These are phyloP conservation scores for Trichophyton rubrum DNA, from an alignment of 2,329 filamentous ascomycete species.

Conservation along the genomic window DNA sequence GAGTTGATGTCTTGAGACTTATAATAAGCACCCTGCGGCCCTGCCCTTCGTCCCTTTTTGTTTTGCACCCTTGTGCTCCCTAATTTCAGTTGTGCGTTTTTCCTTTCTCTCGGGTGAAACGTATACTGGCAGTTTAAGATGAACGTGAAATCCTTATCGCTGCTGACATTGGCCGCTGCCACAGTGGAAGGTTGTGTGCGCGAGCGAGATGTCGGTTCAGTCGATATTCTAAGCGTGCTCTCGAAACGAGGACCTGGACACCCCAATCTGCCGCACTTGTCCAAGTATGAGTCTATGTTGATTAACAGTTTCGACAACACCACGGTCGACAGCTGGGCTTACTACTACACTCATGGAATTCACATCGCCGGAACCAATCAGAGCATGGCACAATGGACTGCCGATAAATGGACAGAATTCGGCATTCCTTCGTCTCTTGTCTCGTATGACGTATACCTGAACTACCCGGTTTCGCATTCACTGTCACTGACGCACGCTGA, in stretches of 20 bases:
- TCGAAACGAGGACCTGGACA: conserved; percentile 15
- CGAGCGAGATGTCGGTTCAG: background rate
- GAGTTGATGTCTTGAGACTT: background rate
- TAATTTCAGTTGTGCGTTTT: background rate
- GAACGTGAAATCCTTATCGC: conserved; percentile 1
- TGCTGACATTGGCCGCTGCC: conserved; percentile 7
- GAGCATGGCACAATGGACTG: conserved; percentile 22
- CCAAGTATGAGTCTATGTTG: conserved; percentile 19
- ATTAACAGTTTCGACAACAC: conserved; percentile 19
- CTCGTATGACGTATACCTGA: conserved; percentile 20
- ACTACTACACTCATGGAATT: conserved; percentile 22
- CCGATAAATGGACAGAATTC: conserved; percentile 20
- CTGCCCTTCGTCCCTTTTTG: background rate
- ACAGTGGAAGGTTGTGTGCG: conserved; percentile 8
- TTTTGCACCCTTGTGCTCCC: conserved; percentile 4
- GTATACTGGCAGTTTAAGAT: background rate
- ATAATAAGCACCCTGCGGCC: background rate
- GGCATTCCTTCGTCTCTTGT: conserved; percentile 17
- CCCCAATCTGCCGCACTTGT: conserved; percentile 17
- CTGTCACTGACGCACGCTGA: conserved; percentile 15
- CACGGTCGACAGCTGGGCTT: conserved; percentile 19
- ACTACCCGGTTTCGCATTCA: conserved; percentile 20
- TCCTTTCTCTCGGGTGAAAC: background rate
- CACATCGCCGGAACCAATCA: conserved; percentile 23
- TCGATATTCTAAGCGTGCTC: conserved; percentile 9